Base-by-base conservation (phyloP, 371 early-diverging fungal genomes). In the Dichotomocladium elegans region DNA sequence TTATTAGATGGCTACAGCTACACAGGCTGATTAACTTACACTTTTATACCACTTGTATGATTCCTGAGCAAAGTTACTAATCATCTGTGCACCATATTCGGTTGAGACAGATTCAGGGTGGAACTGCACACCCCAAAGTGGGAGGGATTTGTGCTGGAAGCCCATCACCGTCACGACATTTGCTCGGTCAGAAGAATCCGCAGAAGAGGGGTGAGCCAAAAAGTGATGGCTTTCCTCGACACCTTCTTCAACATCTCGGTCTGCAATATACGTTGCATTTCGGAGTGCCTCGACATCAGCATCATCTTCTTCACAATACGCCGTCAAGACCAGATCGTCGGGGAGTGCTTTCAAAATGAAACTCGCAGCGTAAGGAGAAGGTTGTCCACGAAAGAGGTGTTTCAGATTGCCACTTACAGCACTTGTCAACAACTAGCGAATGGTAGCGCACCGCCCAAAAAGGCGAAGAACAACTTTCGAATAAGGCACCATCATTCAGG, bases 31-130 rank as follows among this genome's bases (percentile, higher is more conserved):
- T 37, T 6, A 6, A 15, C 14, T 15, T 46, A 54, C 48, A 41
- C 49, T 19, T 15, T 56, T 41, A 48, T 48, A 75, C 73, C 76
- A 82, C 15, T 61, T 25, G 3, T 27, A 28, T 0, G 90, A 73
- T 45, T 89, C 64, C 1, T 45, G 28, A 37, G 72, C 62, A 68
- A 96, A 95, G 69, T 95, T 96, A 10, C 46, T 12, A 34, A 94
- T 62, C 66, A 96, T 72, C 11, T 58, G 63, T 10, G 55, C 42
- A 2, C 97, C 97, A 57, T 81, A 61, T 54, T 91, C 88, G 0
- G 94, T 89, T 27, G 90, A 89, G 10, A 96, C 88, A 6, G 94
- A 94, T 71, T 98, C 98, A 6, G 98, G 98, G 66, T 98, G 98
- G 60, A 95, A 96, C 60, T 98, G 97, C 25, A 98, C 95, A 7